Percentiles rank a stretch among this genome's conserved stretches.
Evolutionary conservation across 2,329 filamentous ascomycete species (phyloP).

Genomic region (Ophiocordyceps camponoti-rufipedis): DNA sequence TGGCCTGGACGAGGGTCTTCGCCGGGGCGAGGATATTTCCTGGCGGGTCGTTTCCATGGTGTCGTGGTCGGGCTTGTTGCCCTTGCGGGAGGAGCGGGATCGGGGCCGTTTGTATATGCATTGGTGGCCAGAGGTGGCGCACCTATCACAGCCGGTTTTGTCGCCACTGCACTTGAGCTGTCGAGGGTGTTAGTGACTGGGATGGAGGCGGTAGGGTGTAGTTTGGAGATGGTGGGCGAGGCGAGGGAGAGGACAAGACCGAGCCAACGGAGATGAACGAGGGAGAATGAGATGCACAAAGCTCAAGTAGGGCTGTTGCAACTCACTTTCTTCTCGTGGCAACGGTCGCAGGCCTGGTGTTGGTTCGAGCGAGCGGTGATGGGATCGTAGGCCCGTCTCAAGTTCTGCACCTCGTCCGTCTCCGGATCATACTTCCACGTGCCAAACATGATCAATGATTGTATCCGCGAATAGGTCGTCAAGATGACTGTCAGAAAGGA

Average conservation of each 20-base stretch:
- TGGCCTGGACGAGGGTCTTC: background rate
- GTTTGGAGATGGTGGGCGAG: background rate
- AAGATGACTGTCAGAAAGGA: background rate
- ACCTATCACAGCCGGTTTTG: constrained; percentile 18
- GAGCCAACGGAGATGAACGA: too few species aligned
- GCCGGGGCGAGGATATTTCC: background rate
- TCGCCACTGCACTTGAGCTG: constrained; percentile 20
- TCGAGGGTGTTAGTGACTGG: constrained; percentile 1
- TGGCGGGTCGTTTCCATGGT: constrained; percentile 1
- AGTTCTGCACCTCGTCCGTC: constrained; percentile 17
- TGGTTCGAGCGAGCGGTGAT: constrained; percentile 18
- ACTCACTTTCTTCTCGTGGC: constrained; percentile 20
- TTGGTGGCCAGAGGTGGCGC: constrained; percentile 10
- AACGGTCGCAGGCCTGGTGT: constrained; percentile 20
- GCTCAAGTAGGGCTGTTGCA: background rate
- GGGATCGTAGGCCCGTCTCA: constrained; percentile 17
- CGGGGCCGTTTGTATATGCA: constrained; percentile 18
- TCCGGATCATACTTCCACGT: constrained; percentile 21
- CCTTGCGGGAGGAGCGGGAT: constrained; percentile 13
- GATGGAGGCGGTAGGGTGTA: background rate
- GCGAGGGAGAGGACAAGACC: background rate
- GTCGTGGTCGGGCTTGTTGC: constrained; percentile 7
- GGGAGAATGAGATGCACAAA: background rate
- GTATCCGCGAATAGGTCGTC: too few species aligned
- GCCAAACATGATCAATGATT: constrained; percentile 14